A percentile compares a stretch with the other conserved stretches of the same genome.
phyloP scores from a whole-genome alignment of 371 early-diverging fungal species.

The Lichtheimia hyalospora region DNA sequence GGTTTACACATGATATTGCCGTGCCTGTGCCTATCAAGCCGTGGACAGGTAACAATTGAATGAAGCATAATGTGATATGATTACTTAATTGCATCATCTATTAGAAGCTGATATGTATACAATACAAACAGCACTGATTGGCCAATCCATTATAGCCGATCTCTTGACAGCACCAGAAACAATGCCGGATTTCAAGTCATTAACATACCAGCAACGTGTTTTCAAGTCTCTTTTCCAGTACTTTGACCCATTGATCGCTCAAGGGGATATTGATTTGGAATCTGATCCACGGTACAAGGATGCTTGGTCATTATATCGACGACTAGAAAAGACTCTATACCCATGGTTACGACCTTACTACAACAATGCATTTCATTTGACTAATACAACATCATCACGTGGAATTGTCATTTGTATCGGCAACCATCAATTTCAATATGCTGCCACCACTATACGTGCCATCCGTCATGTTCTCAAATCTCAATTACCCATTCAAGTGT shows the following conservation, averaged over 20 bases:
- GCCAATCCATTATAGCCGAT: constrained; percentile 12
- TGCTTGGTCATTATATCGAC: constrained; percentile 20
- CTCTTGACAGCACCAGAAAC: constrained; percentile 20
- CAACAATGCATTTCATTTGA: constrained; percentile 24
- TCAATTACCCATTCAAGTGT: constrained; percentile 71
- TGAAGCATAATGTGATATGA: not conserved
- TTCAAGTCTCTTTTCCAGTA: constrained; percentile 39
- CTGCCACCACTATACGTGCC: constrained; percentile 52
- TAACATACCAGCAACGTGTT: constrained; percentile 32
- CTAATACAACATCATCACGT: constrained; percentile 28
- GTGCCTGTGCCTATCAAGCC: constrained; percentile 17
- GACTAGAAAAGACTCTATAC: constrained; percentile 19
- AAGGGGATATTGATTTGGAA: constrained; percentile 16
- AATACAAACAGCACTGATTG: constrained; percentile 13
- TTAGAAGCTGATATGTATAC: constrained; percentile 13
- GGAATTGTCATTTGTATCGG: constrained; percentile 76
- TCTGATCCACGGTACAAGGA: constrained; percentile 11
- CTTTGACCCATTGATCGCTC: constrained; percentile 32
- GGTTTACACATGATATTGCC: constrained; percentile 24
- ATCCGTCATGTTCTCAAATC: constrained; percentile 58
- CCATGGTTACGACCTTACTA: constrained; percentile 30
- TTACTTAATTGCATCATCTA: not conserved
- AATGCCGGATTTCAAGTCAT: constrained; percentile 25
- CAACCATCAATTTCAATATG: constrained; percentile 59
- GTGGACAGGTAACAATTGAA: constrained; percentile 21